Base-by-base conservation (phyloP, 2,329 filamentous ascomycete genomes). In the Penicillium sp. region DNA sequence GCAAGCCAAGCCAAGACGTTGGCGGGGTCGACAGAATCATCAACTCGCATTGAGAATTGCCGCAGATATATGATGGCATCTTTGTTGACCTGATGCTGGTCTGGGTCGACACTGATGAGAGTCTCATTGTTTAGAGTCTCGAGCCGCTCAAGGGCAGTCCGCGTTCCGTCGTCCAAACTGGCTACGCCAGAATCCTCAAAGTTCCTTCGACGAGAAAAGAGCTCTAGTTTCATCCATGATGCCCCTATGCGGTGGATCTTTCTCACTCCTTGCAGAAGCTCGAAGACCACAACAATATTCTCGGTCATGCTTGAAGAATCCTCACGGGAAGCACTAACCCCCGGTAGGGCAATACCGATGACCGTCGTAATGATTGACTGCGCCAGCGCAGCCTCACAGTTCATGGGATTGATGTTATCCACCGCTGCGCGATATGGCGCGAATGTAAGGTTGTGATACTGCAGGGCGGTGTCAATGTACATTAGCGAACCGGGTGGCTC, bases 221-320 rank as follows among this genome's bases (percentile, higher is more conserved):
- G 65, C 67, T 75, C 78, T 13, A 75, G 72, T 55, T 80, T 77
- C 55, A 81, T 74, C 53, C 67, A 70, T 1, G 63, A 53, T 13
- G 57, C 56, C 16, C 63, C 64, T 29, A 68, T 65, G 2, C 45
- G 52, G 28, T 64, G 60, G 18, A 71, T 71, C 3, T 69, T 69
- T 25, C 56, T 64, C 27, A 67, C 61, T 0, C 68, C 68, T 41
- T 68, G 66, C 7, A 71, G 55, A 7, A 71, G 59, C 31, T 70
- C 66, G 34, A 69, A 68, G 2, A 69, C 62, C 6, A 66, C 60
- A 5, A 66, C 53, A 8, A 70, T 65, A 40, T 70, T 69, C 43
- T 70, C 68, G 4, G 60, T 66, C 56, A 69, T 65, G 40, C 58
- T 66, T 16, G 58, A 49, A 40, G 43, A 61, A 34, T 66, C 64